A percentile compares a stretch with the other conserved stretches of the same genome.
Evolutionary conservation across 2,329 filamentous ascomycete species (phyloP).

Genomic region (Pseudogymnoascus sp.): DNA sequence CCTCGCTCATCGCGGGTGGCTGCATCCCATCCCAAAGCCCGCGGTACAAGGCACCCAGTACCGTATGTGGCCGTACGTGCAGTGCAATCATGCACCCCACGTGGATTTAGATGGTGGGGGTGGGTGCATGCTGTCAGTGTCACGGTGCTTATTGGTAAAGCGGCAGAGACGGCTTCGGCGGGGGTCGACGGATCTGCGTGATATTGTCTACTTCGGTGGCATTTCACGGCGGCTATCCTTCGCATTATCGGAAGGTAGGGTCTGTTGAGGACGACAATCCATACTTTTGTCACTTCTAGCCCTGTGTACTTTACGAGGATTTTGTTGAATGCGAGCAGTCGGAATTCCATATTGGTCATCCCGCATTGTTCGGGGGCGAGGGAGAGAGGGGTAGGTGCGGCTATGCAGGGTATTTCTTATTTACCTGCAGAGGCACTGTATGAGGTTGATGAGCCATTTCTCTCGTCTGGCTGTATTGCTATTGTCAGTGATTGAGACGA

Average conservation of each 20-base stretch:
- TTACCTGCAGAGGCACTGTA: not conserved
- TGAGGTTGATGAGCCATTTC: not conserved
- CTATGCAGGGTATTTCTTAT: not conserved
- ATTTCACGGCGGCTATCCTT: not conserved
- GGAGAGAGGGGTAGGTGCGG: not conserved
- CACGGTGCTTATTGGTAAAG: not conserved
- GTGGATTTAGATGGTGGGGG: conserved; percentile 2
- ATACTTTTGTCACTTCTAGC: not conserved
- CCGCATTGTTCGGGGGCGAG: not conserved
- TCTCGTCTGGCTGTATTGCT: no score
- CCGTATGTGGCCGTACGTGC: not conserved
- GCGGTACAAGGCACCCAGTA: not conserved
- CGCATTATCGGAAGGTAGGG: not conserved
- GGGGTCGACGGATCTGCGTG: not conserved
- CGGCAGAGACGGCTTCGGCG: not conserved
- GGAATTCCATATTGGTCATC: not conserved
- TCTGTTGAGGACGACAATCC: not conserved
- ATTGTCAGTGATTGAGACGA: not conserved
- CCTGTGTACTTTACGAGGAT: not conserved
- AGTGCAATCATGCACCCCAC: conserved; percentile 1
- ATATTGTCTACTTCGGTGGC: not conserved
- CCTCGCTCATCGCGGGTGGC: no score
- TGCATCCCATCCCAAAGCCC: no score
- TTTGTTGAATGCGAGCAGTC: not conserved
- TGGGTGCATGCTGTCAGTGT: conserved; percentile 6